Evolutionary conservation across 2,329 filamentous ascomycete species (phyloP).

Genomic region (Pyricularia pennisetigena): DNA sequence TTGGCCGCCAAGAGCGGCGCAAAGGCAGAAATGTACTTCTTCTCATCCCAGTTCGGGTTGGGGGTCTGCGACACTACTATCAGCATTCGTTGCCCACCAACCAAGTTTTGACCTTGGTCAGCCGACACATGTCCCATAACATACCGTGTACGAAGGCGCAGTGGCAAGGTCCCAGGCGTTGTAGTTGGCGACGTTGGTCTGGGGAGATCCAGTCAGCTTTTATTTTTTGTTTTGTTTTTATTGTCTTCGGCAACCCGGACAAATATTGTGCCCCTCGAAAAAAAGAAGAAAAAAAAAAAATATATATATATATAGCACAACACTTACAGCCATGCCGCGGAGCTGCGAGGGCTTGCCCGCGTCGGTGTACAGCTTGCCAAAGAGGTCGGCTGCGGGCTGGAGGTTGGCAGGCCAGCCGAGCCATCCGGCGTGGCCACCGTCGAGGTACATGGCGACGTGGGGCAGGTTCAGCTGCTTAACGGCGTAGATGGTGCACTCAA

Average conservation of each 20-base stretch:
- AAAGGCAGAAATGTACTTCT: constrained; percentile 53
- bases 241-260: not conserved
- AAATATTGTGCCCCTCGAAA: too few species aligned
- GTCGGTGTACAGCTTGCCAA: constrained; percentile 36
- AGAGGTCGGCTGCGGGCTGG: constrained; percentile 33
- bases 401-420: constrained; percentile 48
- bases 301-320: not conserved
- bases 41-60: constrained; percentile 41
- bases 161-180: constrained; percentile 34
- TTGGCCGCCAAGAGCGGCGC: constrained; percentile 45
- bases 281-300: too few species aligned
- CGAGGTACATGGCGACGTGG: constrained; percentile 48
- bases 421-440: constrained; percentile 49
- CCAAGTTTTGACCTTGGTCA: not conserved
- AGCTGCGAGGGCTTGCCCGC: constrained; percentile 38
- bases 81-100: not conserved
- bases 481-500: constrained; percentile 39
- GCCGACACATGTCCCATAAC: constrained; percentile 9
- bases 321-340: constrained; percentile 33
- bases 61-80: not conserved
- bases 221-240: not conserved
- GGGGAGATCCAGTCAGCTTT: not conserved
- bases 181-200: constrained; percentile 50
- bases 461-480: constrained; percentile 40
- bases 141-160: constrained; percentile 32